Base-by-base conservation (phyloP, 2,329 filamentous ascomycete genomes). In the Penicillium crustosum region DNA sequence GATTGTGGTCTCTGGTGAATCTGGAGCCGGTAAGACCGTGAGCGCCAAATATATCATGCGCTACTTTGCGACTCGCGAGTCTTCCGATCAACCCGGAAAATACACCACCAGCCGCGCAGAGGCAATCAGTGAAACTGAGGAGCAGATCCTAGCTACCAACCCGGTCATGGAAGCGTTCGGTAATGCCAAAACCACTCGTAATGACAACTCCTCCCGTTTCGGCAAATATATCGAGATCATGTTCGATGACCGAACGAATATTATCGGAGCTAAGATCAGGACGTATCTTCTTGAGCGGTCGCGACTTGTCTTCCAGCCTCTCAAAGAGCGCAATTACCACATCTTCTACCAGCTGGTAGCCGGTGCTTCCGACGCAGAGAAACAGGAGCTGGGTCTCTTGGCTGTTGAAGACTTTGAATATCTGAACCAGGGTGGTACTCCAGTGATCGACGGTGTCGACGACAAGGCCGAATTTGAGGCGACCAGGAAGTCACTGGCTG, bases 11-110 rank as follows among this genome's bases (percentile, higher is more conserved):
- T 99, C 94, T 36, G 94, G 94, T 75, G 94, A 99, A 78, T 99
- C 94, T 54, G 94, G 94, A 84, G 94, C 94, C 63, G 94, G 94
- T 72, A 99, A 99, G 81, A 99, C 94, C 6, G 94, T 99, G 75
- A 97, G 93, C 78, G 94, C 94, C 69, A 99, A 99, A 81, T 97
- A 99, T 79, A 97, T 99, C 75, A 99, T 99, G 94, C 87, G 94
- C 70, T 99, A 99, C 81, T 99, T 99, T 77, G 94, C 94, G 62
- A 99, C 94, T 43, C 88, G 94, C 84, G 94, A 97, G 77, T 89
- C 93, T 8, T 92, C 94, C 55, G 91, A 95, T 69, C 90, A 93
- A 73, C 89, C 91, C 17, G 88, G 89, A 49, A 88, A 86, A 63
- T 87, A 90, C 68, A 83, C 83, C 54, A 94, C 91, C 77, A 90